These are phyloP conservation scores for Vaccinium myrtillus DNA, from an alignment of 148 eudicot genomes.

Conservation along the genomic window DNA sequence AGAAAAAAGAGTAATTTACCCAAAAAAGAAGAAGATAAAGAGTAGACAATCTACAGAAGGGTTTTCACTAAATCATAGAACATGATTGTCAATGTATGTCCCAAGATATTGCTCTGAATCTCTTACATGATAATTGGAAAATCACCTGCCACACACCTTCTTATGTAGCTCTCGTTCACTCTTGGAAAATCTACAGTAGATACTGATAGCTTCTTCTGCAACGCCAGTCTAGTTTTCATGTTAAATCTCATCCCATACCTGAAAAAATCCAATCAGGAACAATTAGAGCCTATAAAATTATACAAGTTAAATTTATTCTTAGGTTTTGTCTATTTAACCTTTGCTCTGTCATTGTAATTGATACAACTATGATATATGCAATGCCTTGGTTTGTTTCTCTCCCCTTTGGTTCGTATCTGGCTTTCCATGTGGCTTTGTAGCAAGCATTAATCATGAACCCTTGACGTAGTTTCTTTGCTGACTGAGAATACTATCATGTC, in stretches of 20 bases:
- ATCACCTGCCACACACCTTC: slow-evolving; percentile 49
- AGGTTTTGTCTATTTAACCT: not conserved
- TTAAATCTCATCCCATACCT: slow-evolving; percentile 98
- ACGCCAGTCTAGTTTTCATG: slow-evolving; percentile 73
- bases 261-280: slow-evolving; percentile 18
- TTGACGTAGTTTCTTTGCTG: not conserved
- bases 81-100: not conserved
- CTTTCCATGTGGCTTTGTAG: not conserved
- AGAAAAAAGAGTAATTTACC: too few relatives aligned
- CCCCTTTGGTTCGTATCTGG: not conserved
- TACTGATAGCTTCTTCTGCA: slow-evolving; percentile 78
- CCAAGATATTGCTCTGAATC: not conserved
- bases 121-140: not conserved
- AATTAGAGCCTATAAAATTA: not conserved
- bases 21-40: too few relatives aligned
- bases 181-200: slow-evolving; percentile 92
- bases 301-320: not conserved
- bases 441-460: not conserved
- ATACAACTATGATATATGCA: too few relatives aligned
- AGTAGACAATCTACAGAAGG: not conserved
- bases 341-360: too few relatives aligned
- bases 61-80: too few relatives aligned
- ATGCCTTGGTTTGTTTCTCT: too few relatives aligned
- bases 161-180: slow-evolving; percentile 80
- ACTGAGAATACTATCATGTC: not conserved